Conservation (phyloP, 192 early-diverging fungal species). For the Radiomyces spectabilis region DNA sequence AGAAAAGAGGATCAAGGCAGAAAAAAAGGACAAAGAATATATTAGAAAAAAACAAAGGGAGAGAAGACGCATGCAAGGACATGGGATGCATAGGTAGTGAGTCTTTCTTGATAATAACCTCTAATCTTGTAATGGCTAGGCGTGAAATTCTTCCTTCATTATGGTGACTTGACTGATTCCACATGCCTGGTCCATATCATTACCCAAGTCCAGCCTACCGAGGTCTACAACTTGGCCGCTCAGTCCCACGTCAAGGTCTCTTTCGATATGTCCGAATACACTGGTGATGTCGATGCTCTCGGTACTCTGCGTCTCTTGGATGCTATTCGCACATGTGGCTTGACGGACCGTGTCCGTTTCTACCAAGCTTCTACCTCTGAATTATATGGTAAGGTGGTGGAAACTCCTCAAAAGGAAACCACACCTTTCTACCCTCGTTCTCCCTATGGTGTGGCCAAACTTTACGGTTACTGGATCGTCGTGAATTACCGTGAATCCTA, state of each 20-base stretch:
- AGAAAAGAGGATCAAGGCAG: neutral
- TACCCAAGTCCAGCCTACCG: conserved; percentile 62
- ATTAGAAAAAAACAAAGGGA: no score
- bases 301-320: conserved; percentile 73
- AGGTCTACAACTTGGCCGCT: conserved; percentile 73
- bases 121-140: conserved; percentile 16
- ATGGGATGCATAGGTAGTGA: no score
- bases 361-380: conserved; percentile 70
- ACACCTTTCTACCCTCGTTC: conserved; percentile 79
- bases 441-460: conserved; percentile 76
- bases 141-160: conserved; percentile 65
- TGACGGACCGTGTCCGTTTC: conserved; percentile 52
- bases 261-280: conserved; percentile 70
- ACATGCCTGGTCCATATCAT: conserved; percentile 71
- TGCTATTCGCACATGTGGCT: conserved; percentile 69
- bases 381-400: conserved; percentile 69
- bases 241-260: conserved; percentile 72
- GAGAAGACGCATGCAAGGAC: no score
- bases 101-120: no score
- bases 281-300: conserved; percentile 70
- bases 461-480: conserved; percentile 77
- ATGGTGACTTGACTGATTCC: conserved; percentile 75
- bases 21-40: neutral
- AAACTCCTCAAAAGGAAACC: conserved; percentile 73
- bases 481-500: conserved; percentile 78